phyloP scores from a whole-genome alignment of 2,329 filamentous ascomycete species.

The Aspergillus texensis region DNA sequence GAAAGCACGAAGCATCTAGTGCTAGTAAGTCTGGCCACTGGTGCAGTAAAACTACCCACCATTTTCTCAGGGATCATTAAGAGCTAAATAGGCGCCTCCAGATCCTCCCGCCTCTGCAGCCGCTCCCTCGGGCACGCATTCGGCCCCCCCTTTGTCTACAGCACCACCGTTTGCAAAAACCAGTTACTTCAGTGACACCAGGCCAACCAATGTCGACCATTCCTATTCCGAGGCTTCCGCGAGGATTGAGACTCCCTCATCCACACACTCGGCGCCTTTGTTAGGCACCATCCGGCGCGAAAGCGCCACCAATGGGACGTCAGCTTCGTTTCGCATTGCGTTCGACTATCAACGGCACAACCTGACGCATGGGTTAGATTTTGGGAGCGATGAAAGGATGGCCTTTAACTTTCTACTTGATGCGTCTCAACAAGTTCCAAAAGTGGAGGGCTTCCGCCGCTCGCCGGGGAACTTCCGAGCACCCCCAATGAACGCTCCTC shows the following conservation, averaged over 20 bases:
- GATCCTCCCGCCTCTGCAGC: conserved; percentile 16
- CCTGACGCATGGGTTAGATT: conserved; percentile 58
- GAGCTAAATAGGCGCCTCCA: conserved; percentile 4
- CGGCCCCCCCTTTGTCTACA: conserved; percentile 22
- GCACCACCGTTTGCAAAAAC: conserved; percentile 32
- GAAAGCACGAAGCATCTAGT: conserved; percentile 43
- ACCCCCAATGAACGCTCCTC: conserved; percentile 23
- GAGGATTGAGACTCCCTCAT: conserved; percentile 33
- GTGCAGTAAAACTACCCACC: neutral
- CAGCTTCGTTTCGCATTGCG: conserved; percentile 41
- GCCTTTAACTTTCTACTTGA: conserved; percentile 75
- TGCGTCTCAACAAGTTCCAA: conserved; percentile 57
- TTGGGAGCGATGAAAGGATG: conserved; percentile 64
- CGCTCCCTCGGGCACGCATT: conserved; percentile 20
- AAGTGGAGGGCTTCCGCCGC: conserved; percentile 51
- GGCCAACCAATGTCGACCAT: conserved; percentile 19
- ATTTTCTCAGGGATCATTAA: neutral
- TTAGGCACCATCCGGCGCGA: conserved; percentile 28
- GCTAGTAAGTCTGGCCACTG: neutral
- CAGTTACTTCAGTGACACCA: conserved; percentile 19
- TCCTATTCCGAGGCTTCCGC: conserved; percentile 33
- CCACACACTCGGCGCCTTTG: conserved; percentile 31
- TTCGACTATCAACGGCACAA: conserved; percentile 47
- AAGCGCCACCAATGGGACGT: conserved; percentile 22
- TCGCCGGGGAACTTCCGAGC: conserved; percentile 29